These are phyloP conservation scores for Psilocybe azurescens DNA, from an alignment of 768 basidiomycete genomes.

Conservation along the genomic window DNA sequence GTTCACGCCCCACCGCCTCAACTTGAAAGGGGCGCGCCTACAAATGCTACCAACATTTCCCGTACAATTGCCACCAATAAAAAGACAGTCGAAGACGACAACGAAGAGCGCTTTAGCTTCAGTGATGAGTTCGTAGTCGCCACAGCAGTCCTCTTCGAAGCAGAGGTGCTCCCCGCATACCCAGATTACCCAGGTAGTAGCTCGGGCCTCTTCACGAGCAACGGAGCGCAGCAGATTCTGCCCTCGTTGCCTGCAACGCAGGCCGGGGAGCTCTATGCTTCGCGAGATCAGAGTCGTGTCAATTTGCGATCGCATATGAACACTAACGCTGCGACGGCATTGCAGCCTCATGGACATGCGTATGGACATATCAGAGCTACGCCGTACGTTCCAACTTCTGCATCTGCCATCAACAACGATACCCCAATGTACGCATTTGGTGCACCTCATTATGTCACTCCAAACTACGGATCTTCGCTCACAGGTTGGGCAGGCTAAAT, in stretches of 20 bases:
- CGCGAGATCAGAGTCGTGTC: constrained; percentile 15
- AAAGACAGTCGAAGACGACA: constrained; percentile 27
- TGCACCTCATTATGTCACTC: constrained; percentile 24
- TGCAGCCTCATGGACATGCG: neutral
- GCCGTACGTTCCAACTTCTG: neutral
- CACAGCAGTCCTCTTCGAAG: constrained; percentile 36
- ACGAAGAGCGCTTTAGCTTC: constrained; percentile 43
- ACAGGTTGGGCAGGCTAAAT: constrained; percentile 54
- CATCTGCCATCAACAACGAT: neutral
- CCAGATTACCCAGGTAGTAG: constrained; percentile 33
- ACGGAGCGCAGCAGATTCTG: constrained; percentile 1
- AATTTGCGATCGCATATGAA: neutral
- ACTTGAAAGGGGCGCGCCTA: neutral
- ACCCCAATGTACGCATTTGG: constrained; percentile 17
- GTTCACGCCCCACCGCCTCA: neutral
- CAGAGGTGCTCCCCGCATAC: constrained; percentile 39
- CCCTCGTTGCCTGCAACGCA: constrained; percentile 18
- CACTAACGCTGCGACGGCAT: neutral
- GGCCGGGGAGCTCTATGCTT: constrained; percentile 30
- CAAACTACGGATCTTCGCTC: constrained; percentile 43
- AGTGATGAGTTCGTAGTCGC: constrained; percentile 39
- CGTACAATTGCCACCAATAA: constrained; percentile 11
- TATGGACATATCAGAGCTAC: neutral
- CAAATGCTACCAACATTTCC: neutral
- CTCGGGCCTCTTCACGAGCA: constrained; percentile 19